Evolutionary conservation across 129 eudicot genomes (phyloP), one percentile per base, ranked within the genome.

Genomic region (Flaveria bidentis): DNA sequence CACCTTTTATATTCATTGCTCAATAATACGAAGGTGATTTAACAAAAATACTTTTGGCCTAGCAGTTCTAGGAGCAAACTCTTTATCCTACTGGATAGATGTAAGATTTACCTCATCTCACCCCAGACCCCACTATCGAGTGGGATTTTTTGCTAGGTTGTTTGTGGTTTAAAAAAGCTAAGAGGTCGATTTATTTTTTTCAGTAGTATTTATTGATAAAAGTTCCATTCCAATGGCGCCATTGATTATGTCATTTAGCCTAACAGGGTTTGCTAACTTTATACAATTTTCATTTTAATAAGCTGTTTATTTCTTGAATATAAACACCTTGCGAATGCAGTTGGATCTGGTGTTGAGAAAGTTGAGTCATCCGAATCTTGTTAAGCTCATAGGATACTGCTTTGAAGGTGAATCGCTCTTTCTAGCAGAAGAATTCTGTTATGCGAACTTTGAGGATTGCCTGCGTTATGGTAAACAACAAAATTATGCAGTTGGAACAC

Each of bases 311-410:
- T 65, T 15, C 3, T 39, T 60, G 36, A 25, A 60, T 60, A 36
- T 25, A 55, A 76, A 18, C 4, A 28, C 15, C 68, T 5, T 4
- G 45, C 10, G 12, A 52, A 77, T 90, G 86, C 91, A 90, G 93
- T 90, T 92, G 8, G 93, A 88, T 72, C 88, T 90, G 14, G 91
- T 88, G 68, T 86, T 90, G 30, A 88, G 87, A 44, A 86, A 82
- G 75, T 87, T 88, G 85, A 92, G 82, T 68, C 93, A 90, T 82
- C 93, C 88, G 11, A 88, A 88, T 78, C 91, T 90, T 25, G 91
- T 90, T 41, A 88, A 88, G 84, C 86, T 90, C 42, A 88, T 90
- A 50, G 96, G 96, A 44, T 90, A 88, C 55, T 90, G 96, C 82
- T 82, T 80, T n/a, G 93, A 90, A 77, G 93, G 82, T 64, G 93